Conservation (phyloP, 1,284 basidiomycete genomes). For the Xanthoconium separans region DNA sequence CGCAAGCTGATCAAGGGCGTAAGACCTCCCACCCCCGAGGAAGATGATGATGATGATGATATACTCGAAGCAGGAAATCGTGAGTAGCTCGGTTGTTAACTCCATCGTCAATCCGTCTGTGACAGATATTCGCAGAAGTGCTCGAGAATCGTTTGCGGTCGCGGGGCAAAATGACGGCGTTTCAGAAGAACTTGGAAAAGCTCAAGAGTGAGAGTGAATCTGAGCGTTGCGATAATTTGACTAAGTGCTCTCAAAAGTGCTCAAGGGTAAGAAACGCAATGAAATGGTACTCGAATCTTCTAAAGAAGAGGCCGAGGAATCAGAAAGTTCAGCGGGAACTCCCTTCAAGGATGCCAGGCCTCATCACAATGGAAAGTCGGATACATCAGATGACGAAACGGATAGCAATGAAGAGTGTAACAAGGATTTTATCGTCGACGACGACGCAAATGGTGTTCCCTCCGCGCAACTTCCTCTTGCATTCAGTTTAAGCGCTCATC, state of each 20-base stretch:
- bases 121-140: conserved; percentile 45
- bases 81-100: conserved; percentile 25
- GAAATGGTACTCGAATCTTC: conserved; percentile 37
- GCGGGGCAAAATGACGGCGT: conserved; percentile 57
- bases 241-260: conserved; percentile 9
- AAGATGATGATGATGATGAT: conserved; percentile 49
- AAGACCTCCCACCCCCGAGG: conserved; percentile 45
- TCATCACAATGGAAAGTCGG: conserved; percentile 19
- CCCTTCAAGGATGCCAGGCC: conserved; percentile 33
- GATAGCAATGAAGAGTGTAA: conserved; percentile 33
- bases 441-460: conserved; percentile 55
- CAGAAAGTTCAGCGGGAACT: conserved; percentile 26
- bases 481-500: conserved; percentile 76
- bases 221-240: neutral
- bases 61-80: conserved; percentile 57
- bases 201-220: conserved; percentile 48
- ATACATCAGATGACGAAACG: conserved; percentile 22
- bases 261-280: conserved; percentile 50
- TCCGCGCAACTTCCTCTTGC: conserved; percentile 59
- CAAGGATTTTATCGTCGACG: conserved; percentile 66
- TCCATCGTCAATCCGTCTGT: neutral
- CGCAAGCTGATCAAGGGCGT: conserved; percentile 51
- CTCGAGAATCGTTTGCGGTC: conserved; percentile 60
- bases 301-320: conserved; percentile 38
- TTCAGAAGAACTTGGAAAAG: conserved; percentile 59